Conservation (phyloP, 1,284 basidiomycete species). For the Naganishia sp. region DNA sequence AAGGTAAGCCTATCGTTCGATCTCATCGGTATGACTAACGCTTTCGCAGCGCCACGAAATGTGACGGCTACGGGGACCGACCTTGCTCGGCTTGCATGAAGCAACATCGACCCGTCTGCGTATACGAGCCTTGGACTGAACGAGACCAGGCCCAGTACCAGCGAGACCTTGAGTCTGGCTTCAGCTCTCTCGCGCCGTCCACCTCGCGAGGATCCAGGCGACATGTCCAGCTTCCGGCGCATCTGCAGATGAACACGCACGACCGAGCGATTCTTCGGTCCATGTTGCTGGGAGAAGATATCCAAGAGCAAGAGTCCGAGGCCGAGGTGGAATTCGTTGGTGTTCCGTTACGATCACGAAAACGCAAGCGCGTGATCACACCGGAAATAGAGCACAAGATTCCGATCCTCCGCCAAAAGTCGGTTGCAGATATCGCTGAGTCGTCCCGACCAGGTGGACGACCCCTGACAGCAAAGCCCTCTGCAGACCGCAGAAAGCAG, state of each 20-base stretch:
- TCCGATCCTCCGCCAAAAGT: background rate
- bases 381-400: background rate
- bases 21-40: background rate
- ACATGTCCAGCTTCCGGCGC: slow-evolving; percentile 8
- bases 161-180: slow-evolving; percentile 1
- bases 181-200: slow-evolving; percentile 6
- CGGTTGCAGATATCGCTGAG: background rate
- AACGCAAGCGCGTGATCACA: background rate
- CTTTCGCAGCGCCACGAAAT: slow-evolving; percentile 4
- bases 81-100: slow-evolving; percentile 21
- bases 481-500: background rate
- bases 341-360: background rate
- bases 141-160: slow-evolving; percentile 5
- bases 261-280: slow-evolving; percentile 13
- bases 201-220: slow-evolving; percentile 19
- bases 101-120: slow-evolving; percentile 5
- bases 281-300: slow-evolving; percentile 5
- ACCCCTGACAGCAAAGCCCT: background rate
- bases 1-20: background rate
- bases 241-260: slow-evolving; percentile 7
- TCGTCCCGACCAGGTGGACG: background rate
- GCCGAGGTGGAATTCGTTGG: background rate
- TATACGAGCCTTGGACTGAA: slow-evolving; percentile 14
- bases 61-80: slow-evolving; percentile 21
- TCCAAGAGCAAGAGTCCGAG: background rate